phyloP scores from a whole-genome alignment of 257 asterid species.

The Fraxinus pennsylvanica region DNA sequence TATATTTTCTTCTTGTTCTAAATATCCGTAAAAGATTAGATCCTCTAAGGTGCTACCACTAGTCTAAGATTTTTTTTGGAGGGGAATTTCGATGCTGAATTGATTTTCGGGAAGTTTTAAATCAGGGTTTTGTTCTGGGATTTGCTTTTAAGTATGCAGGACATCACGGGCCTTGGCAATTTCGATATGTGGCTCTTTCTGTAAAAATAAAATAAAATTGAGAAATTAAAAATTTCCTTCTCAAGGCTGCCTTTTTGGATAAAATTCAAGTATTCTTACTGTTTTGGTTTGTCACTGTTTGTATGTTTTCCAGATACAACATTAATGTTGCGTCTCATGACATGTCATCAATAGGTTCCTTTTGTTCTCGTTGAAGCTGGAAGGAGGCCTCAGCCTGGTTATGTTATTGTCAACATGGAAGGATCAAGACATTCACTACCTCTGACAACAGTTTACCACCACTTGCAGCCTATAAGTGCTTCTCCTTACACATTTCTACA shows the following conservation, averaged over 20 bases:
- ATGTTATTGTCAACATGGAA: constrained; percentile 75
- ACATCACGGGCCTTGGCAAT: not conserved
- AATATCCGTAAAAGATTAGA: not conserved
- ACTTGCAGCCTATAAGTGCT: constrained; percentile 64
- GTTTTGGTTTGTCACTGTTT: not conserved
- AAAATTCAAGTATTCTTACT: not conserved
- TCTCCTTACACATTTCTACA: constrained; percentile 76
- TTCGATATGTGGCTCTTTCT: not conserved
- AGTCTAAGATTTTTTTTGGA: not conserved
- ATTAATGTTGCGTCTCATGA: constrained; percentile 8
- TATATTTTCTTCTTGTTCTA: not conserved
- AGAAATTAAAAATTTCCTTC: not conserved
- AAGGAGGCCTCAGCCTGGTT: constrained; percentile 58
- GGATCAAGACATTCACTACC: constrained; percentile 88
- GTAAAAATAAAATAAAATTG: not conserved
- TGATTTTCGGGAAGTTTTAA: not conserved
- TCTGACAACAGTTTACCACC: constrained; percentile 68
- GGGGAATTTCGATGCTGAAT: not conserved
- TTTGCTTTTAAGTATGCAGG: not conserved
- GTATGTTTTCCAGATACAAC: not conserved
- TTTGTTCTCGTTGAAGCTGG: constrained; percentile 71
- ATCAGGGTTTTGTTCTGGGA: not conserved
- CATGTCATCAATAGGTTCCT: constrained; percentile 61
- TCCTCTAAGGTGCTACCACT: not conserved
- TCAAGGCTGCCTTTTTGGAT: not conserved